Percentiles rank a stretch among this genome's conserved stretches.
phyloP scores from a whole-genome alignment of 305 asterid species.

The Andrographis paniculata region DNA sequence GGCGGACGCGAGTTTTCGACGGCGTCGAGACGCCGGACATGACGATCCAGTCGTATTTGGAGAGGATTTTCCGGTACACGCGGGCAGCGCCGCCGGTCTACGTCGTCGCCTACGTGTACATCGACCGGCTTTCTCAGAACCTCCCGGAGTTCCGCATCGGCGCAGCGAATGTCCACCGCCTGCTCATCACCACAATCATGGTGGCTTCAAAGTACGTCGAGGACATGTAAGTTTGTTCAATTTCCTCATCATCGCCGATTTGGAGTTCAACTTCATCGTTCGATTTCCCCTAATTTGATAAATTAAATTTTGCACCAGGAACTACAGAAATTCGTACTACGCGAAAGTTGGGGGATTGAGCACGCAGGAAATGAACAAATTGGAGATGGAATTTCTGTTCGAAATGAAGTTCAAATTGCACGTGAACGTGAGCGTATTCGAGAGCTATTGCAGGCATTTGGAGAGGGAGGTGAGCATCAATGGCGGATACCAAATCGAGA shows the following conservation, averaged over 20 bases:
- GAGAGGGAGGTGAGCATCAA: conserved; percentile 92
- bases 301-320: conserved; percentile 35
- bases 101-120: conserved; percentile 77
- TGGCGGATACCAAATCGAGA: conserved; percentile 90
- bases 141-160: conserved; percentile 66
- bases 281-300: not conserved
- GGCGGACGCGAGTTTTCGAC: conserved; percentile 47
- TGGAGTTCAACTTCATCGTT: too few species aligned
- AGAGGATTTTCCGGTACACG: conserved; percentile 80
- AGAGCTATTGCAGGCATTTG: conserved; percentile 87
- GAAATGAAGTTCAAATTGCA: conserved; percentile 83
- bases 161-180: conserved; percentile 60
- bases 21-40: conserved; percentile 71
- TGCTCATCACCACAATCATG: conserved; percentile 84
- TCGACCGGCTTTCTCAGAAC: conserved; percentile 64
- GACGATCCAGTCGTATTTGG: conserved; percentile 68
- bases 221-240: conserved; percentile 83
- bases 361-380: conserved; percentile 48
- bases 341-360: conserved; percentile 85
- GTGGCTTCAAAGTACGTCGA: conserved; percentile 90
- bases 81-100: conserved; percentile 87
- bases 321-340: conserved; percentile 79
- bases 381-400: conserved; percentile 72
- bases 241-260: too few species aligned
- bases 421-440: conserved; percentile 80